phyloP scores from a whole-genome alignment of 306 rosid species.

The Pueraria montana region DNA sequence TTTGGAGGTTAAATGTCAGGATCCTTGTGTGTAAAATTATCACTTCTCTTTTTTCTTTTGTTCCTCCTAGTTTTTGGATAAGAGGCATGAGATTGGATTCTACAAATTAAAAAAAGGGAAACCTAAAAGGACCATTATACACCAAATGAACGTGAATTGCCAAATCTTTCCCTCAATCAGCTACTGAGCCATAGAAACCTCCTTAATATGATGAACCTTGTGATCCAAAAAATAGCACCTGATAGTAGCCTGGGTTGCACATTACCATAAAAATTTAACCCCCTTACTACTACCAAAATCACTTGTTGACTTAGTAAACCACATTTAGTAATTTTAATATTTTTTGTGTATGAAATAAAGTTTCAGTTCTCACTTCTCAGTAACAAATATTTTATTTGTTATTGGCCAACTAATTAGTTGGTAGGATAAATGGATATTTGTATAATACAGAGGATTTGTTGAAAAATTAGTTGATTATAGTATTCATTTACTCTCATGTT shows the following conservation, averaged over 20 bases:
- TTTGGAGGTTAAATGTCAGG: constrained; percentile 16
- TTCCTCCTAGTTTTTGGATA: not conserved
- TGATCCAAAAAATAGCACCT: constrained; percentile 12
- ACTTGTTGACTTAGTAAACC: constrained; percentile 28
- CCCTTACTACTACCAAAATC: not conserved
- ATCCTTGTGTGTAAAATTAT: not conserved
- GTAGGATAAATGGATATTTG: constrained; percentile 30
- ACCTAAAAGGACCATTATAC: not conserved
- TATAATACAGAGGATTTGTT: constrained; percentile 28
- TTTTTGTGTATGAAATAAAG: not conserved
- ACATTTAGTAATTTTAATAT: not conserved
- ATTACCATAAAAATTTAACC: not conserved
- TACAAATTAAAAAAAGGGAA: not conserved
- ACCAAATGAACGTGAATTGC: not conserved
- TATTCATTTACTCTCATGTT: constrained; percentile 28
- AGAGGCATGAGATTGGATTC: constrained; percentile 28
- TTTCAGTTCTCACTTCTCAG: constrained; percentile 44
- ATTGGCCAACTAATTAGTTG: constrained; percentile 26
- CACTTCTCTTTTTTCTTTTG: not conserved
- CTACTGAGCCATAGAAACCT: not conserved
- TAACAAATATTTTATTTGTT: constrained; percentile 19
- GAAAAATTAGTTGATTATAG: constrained; percentile 19
- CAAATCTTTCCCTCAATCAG: constrained; percentile 25
- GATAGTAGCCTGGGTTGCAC: not conserved
- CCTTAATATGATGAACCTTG: not conserved